phyloP scores from a whole-genome alignment of 2,329 filamentous ascomycete genomes.

The Colletotrichum gigasporum region DNA sequence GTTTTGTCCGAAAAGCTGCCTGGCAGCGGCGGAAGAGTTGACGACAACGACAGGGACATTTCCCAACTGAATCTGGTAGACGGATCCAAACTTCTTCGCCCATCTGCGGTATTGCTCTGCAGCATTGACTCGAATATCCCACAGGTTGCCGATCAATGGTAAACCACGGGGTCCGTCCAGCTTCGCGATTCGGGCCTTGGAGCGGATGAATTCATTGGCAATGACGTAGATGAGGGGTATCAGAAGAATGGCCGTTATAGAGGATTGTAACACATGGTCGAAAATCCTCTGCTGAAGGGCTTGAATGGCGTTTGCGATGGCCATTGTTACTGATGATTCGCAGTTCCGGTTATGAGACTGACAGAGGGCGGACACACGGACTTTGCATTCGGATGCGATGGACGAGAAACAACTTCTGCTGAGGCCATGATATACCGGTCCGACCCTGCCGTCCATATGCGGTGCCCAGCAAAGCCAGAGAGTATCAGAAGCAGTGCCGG shows the following conservation, averaged over 20 bases:
- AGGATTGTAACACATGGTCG: slow-evolving; percentile 36
- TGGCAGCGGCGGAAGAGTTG: slow-evolving; percentile 62
- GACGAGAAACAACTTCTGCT: neutral
- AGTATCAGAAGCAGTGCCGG: neutral
- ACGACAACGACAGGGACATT: slow-evolving; percentile 66
- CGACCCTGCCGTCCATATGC: neutral
- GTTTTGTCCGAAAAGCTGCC: slow-evolving; percentile 60
- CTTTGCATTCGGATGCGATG: neutral
- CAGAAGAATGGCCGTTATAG: slow-evolving; percentile 1
- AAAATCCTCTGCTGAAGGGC: slow-evolving; percentile 33
- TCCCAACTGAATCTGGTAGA: slow-evolving; percentile 67
- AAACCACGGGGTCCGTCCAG: slow-evolving; percentile 59
- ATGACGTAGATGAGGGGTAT: slow-evolving; percentile 55
- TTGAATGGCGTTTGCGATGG: slow-evolving; percentile 36
- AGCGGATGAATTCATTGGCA: slow-evolving; percentile 58
- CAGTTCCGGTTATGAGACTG: neutral
- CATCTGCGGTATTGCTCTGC: slow-evolving; percentile 66
- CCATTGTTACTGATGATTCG: slow-evolving; percentile 34
- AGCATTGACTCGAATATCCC: slow-evolving; percentile 63
- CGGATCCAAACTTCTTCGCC: slow-evolving; percentile 56
- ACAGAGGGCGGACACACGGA: no score
- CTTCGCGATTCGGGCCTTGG: slow-evolving; percentile 52
- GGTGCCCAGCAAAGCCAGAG: neutral
- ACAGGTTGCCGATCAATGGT: slow-evolving; percentile 64
- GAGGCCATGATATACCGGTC: slow-evolving; percentile 1